phyloP scores from a whole-genome alignment of 1,284 basidiomycete species.

The Uromyces viciae-fabae region DNA sequence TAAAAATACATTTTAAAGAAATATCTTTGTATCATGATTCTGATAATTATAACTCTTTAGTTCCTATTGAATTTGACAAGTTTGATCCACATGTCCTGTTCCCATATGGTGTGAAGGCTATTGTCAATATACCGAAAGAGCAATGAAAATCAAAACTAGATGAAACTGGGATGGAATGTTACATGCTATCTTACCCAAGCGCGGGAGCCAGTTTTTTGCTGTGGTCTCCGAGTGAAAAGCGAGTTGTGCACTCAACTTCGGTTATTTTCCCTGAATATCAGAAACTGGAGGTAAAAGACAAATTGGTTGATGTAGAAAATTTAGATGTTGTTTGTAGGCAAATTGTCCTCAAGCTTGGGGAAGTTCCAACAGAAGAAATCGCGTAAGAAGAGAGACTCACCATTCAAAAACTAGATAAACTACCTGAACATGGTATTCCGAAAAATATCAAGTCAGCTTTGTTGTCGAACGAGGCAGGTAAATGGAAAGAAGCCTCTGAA shows the following conservation, averaged over 20 bases:
- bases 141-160: not conserved
- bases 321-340: not conserved
- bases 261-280: not conserved
- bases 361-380: not conserved
- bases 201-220: not conserved
- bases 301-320: not conserved
- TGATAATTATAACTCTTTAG: too few species aligned
- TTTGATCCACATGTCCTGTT: not conserved
- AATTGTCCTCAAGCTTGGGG: not conserved
- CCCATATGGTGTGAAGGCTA: not conserved
- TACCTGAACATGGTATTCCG: not conserved
- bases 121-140: not conserved
- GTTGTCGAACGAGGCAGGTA: not conserved
- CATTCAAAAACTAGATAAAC: not conserved
- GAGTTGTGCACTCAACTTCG: not conserved
- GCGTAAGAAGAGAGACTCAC: not conserved
- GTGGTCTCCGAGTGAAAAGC: not conserved
- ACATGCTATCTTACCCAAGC: not conserved
- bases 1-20: too few species aligned
- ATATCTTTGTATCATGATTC: too few species aligned
- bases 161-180: not conserved
- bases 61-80: too few species aligned
- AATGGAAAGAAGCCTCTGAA: not conserved
- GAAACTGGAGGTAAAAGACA: not conserved
- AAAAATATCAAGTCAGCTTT: not conserved